A percentile compares a stretch with the other conserved stretches of the same genome.
Conservation (phyloP, 106 monocot species). For the Xerophyta viscosa region DNA sequence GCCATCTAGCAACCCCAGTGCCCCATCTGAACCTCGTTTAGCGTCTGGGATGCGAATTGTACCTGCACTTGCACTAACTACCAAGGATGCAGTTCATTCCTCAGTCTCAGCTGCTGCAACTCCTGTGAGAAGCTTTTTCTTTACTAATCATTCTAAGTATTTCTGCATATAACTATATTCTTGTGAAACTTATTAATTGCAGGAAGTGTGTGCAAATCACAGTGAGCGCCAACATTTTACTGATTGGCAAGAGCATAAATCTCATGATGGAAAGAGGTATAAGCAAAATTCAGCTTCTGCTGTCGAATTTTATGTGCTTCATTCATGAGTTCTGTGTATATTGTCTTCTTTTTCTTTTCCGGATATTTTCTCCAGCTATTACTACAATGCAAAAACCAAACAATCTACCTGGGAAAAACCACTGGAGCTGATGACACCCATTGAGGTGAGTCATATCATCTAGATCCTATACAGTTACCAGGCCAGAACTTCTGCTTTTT, state of each 20-base stretch:
- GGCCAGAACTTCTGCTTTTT: too few relatives aligned
- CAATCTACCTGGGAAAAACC: slow-evolving; percentile 17
- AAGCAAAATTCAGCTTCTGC: too few relatives aligned
- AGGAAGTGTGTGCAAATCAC: neutral
- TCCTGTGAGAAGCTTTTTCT: slow-evolving; percentile 2
- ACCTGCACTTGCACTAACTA: neutral
- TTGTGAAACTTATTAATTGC: neutral
- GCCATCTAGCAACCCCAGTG: slow-evolving; percentile 1
- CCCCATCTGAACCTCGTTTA: slow-evolving; percentile 1
- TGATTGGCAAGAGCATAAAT: slow-evolving; percentile 13
- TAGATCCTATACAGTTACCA: too few relatives aligned
- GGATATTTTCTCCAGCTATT: slow-evolving; percentile 2
- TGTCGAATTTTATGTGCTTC: too few relatives aligned
- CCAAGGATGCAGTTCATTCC: neutral
- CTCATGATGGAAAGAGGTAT: slow-evolving; percentile 15
- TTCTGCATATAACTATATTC: neutral
- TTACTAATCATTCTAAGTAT: neutral
- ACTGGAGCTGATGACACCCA: slow-evolving; percentile 7
- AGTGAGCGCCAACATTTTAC: neutral
- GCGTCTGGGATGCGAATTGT: neutral
- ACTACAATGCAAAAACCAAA: slow-evolving; percentile 7
- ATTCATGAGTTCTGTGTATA: too few relatives aligned
- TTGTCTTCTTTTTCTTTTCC: neutral
- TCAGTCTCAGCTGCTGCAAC: neutral
- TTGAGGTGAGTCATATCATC: slow-evolving; percentile 10